Conservation (phyloP, 2,329 filamentous ascomycete genomes). For the Xylaria sp. region DNA sequence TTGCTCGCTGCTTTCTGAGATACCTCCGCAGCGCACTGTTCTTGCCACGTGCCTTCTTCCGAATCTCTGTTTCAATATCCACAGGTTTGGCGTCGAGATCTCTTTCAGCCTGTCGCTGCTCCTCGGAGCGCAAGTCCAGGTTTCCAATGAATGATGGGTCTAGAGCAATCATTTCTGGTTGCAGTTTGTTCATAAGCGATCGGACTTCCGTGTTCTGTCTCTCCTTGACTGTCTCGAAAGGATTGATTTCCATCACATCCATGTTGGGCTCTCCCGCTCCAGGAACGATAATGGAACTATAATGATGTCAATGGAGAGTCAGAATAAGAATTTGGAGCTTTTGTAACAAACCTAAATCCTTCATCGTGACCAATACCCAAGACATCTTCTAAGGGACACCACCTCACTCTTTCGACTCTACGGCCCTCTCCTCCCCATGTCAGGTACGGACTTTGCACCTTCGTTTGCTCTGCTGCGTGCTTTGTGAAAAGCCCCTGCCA, state of each 20-base stretch:
- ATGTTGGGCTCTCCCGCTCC: constrained; percentile 98
- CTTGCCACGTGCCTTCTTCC: constrained; percentile 84
- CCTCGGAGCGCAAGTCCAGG: constrained; percentile 79
- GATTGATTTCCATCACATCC: constrained; percentile 91
- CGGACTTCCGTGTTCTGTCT: constrained; percentile 92
- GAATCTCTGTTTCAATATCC: constrained; percentile 64
- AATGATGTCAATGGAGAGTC: background rate
- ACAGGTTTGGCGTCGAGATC: constrained; percentile 75
- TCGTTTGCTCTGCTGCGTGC: constrained; percentile 71
- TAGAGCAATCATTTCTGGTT: constrained; percentile 95
- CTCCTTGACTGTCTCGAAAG: constrained; percentile 92
- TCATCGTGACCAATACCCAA: constrained; percentile 83
- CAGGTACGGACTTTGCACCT: constrained; percentile 90
- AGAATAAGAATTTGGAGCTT: constrained; percentile 48
- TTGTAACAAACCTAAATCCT: constrained; percentile 68
- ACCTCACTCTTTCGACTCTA: constrained; percentile 78
- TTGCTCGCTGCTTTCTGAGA: constrained; percentile 86
- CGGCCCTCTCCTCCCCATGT: constrained; percentile 87
- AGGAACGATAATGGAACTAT: constrained; percentile 72
- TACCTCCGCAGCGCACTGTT: constrained; percentile 89
- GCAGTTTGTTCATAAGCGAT: constrained; percentile 87
- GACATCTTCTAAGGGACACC: constrained; percentile 95
- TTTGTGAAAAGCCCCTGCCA: constrained; percentile 92
- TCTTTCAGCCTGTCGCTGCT: constrained; percentile 76
- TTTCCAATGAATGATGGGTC: constrained; percentile 92